phyloP scores from a whole-genome alignment of 805 yeast genomes.

The Candida orba region DNA sequence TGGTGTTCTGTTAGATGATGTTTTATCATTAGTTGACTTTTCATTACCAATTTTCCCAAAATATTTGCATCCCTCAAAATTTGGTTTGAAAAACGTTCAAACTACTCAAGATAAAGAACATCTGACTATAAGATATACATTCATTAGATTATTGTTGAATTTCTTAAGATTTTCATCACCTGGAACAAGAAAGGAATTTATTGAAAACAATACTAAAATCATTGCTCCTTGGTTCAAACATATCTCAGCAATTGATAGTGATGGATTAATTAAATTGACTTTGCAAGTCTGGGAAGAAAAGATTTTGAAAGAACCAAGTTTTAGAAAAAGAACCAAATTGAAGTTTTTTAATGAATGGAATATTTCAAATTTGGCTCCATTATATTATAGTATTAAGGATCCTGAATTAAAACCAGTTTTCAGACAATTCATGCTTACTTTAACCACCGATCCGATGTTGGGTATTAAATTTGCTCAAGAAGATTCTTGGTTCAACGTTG shows the following conservation, averaged over 20 bases:
- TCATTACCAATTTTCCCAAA: slow-evolving; percentile 54
- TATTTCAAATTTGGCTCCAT: slow-evolving; percentile 46
- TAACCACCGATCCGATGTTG: slow-evolving; percentile 41
- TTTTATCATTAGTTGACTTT: slow-evolving; percentile 64
- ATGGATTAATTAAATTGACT: slow-evolving; percentile 31
- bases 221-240: slow-evolving; percentile 64
- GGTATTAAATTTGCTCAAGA: slow-evolving; percentile 43
- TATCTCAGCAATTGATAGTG: slow-evolving; percentile 46
- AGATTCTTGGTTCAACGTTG: slow-evolving; percentile 41
- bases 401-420: slow-evolving; percentile 33
- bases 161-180: slow-evolving; percentile 44
- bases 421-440: slow-evolving; percentile 35
- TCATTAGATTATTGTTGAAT: slow-evolving; percentile 54
- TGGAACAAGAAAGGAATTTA: slow-evolving; percentile 54
- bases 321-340: slow-evolving; percentile 63
- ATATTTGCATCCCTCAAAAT: slow-evolving; percentile 45
- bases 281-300: slow-evolving; percentile 40
- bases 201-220: slow-evolving; percentile 49
- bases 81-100: slow-evolving; percentile 35
- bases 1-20: slow-evolving; percentile 46
- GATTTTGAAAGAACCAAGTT: slow-evolving; percentile 52
- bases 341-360: slow-evolving; percentile 74
- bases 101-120: slow-evolving; percentile 28
- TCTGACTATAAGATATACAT: slow-evolving; percentile 47
- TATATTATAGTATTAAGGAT: slow-evolving; percentile 35